These are phyloP conservation scores for Nepenthes gracilis DNA, from an alignment of 148 eudicot species.

Conservation along the genomic window DNA sequence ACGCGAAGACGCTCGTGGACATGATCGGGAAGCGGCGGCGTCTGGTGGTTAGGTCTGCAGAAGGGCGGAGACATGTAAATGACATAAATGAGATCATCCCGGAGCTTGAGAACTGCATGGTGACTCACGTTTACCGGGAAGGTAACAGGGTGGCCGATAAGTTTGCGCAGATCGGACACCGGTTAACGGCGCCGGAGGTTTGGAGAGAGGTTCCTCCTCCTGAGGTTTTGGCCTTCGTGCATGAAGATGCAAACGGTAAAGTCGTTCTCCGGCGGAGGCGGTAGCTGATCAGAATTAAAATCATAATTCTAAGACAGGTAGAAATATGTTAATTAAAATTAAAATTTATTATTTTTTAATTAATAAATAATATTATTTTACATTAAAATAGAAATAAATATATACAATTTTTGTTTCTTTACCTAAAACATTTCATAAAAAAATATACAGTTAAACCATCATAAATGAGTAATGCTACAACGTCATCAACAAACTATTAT, in stretches of 20 bases:
- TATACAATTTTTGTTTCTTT: too few relatives aligned
- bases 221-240: constrained; percentile 44
- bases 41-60: constrained; percentile 20
- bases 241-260: constrained; percentile 74
- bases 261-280: constrained; percentile 45
- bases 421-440: too few relatives aligned
- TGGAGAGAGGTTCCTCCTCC: constrained; percentile 49
- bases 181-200: constrained; percentile 35
- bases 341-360: too few relatives aligned
- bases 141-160: constrained; percentile 80
- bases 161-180: constrained; percentile 62
- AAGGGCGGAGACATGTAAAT: constrained; percentile 36
- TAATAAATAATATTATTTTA: too few relatives aligned
- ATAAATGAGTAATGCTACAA: too few relatives aligned
- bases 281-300: constrained; percentile 3
- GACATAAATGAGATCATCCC: constrained; percentile 43
- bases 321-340: too few relatives aligned
- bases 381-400: too few relatives aligned
- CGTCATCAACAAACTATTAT: too few relatives aligned
- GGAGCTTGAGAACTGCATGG: constrained; percentile 29
- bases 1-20: constrained; percentile 56
- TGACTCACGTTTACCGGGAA: constrained; percentile 73
- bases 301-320: too few relatives aligned
- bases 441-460: too few relatives aligned
- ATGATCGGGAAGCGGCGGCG: constrained; percentile 23